Base-by-base conservation (phyloP, 768 basidiomycete species). In the Pilatotrama ljubarskyi region DNA sequence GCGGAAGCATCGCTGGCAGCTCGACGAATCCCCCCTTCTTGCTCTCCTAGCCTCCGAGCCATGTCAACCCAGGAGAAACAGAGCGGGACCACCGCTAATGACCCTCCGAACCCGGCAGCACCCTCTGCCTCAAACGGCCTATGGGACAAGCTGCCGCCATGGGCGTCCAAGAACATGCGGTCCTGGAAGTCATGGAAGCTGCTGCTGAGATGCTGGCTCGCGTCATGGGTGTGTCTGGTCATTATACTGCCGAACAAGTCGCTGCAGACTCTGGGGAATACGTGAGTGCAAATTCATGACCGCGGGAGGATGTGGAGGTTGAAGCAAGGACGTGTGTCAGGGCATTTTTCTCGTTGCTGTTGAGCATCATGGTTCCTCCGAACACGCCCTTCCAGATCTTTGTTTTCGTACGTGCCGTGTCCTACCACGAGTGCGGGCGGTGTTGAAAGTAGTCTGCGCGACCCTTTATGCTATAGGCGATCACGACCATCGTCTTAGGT, bases 361-460 rank as follows among this genome's bases (percentile, higher is more conserved):
- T 73, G 2, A 74, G 72, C 56, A 44, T 79, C 56, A 79, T 84
- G 68, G 59, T 82, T 0, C 82, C 84, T 5, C 79, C 83, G 3
- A 75, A 71, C 38, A 70, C 82, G 62, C 81, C 83, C 0, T 65
- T 80, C 17, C 78, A 82, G 53, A 53, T 83, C 3, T 83, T 81
- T 64, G 35, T 82, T 25, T 78, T 80, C 51, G 81, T 80, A 58
- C 60, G 79, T 75, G n/a, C 15, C 22, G 7, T 18, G 7, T 35
- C 32, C 32, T 14, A 11, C 15, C 6, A 29, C 14, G 20, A 48
- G 13, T 20, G 17, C 17, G 3, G 18, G 26, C 9, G 14, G 15
- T 56, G 40, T 14, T 29, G 38, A 42, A 47, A 20, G 13, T 22
- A 20, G 13, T 22, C 17, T 18, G 40, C 15, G 42, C 20, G 2